Base-by-base conservation (phyloP, 345 rosid species). In the Pistacia integerrima region DNA sequence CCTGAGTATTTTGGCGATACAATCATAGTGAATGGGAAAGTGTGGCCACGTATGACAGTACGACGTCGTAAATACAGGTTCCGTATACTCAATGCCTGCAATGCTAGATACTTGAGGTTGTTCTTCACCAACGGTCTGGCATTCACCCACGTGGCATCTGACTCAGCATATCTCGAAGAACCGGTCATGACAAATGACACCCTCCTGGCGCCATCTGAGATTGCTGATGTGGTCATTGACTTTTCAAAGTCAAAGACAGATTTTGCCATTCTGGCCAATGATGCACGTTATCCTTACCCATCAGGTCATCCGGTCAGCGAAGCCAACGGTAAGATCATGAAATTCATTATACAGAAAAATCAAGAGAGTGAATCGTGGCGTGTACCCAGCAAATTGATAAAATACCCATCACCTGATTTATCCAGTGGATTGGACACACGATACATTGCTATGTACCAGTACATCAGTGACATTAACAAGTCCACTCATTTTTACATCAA, bases 1-100 rank as follows among this genome's bases (percentile, higher is more conserved):
- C 99, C 99, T 0, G 99, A 96, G 56, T 96, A 93, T 66, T 96
- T 92, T 36, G 99, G 99, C 0, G 97, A 92, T 3, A 88, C 78
- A 0, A 92, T 93, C 73, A 72, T 96, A 0, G 99, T 96, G 0
- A 96, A 93, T 51, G 99, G 99, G 0, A 96, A 96, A 82, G 97
- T 92, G 0, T 96, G 99, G 99, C 99, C 99, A 0, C 77, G 76
- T 18, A 1, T 90, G 86, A 72, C 52, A 0, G 99, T 96, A 5
- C 88, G 87, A 49, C 97, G 97, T 13, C 91, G 98, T 1, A 93
- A 89, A 68, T 96, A 96, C 74, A 81, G 98, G 54, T 91, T 96
- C 7, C 88, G 97, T 10, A 88, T 96, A 61, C 89, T 85, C 66
- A 96, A 96, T 65, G 92, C 97, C 9, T 86, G 93, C 77, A 96